A percentile compares a stretch with the other conserved stretches of the same genome.
Conservation (phyloP, 169 alveolate genomes). For the Amoebophrya sp. region DNA sequence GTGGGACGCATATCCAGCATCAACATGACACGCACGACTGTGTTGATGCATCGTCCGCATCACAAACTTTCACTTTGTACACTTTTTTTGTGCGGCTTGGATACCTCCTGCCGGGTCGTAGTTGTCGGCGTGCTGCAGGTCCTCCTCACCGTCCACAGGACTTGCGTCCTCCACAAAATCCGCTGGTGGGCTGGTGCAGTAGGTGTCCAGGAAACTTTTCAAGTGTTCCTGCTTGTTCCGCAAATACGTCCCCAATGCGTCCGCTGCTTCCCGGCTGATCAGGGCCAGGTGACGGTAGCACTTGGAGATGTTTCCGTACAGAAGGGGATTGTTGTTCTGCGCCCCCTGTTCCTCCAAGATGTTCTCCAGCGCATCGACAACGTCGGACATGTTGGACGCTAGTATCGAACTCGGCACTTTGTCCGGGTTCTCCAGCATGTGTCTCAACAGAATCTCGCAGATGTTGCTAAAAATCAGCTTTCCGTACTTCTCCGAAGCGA, state of each 20-base stretch:
- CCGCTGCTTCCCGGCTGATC: neutral
- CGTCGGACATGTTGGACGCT: neutral
- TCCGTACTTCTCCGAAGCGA: neutral
- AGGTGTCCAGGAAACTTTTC: neutral
- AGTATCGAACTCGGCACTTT: neutral
- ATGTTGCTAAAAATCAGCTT: neutral
- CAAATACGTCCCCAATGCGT: neutral
- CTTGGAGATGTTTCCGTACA: neutral
- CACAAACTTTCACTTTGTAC: no score
- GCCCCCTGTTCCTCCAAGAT: neutral
- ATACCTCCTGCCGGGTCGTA: no score
- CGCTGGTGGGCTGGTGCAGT: no score
- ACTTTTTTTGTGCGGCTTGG: no score
- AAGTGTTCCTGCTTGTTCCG: neutral
- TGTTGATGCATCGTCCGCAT: no score
- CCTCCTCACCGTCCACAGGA: no score
- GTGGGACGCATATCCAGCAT: no score
- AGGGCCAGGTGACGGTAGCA: neutral
- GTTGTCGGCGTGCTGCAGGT: no score
- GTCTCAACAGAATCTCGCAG: neutral
- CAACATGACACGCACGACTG: no score
- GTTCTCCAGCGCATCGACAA: neutral
- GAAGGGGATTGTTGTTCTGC: neutral
- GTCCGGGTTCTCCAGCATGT: neutral
- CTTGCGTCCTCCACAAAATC: no score